Base-by-base conservation (phyloP, 768 basidiomycete species). In the Amanita molliuscula region DNA sequence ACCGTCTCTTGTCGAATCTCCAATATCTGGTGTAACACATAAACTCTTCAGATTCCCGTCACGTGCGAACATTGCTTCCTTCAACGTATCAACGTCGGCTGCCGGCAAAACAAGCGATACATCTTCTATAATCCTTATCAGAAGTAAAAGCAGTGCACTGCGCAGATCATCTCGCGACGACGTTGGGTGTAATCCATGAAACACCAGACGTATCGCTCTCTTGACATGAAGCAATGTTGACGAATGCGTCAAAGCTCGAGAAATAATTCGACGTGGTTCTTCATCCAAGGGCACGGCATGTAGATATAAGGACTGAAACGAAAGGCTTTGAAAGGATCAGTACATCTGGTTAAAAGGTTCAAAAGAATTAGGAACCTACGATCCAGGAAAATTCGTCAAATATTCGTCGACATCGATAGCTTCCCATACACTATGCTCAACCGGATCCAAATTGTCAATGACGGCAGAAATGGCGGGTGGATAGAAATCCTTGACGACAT, bases 271-370 rank as follows among this genome's bases (percentile, higher is more conserved):
- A 7, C 69, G 67, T 25, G 58, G 62, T 3, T 49, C 34, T 18
- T 56, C 58, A 23, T 70, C 61, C 3, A 42, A 45, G 4, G 71
- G 47, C 23, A 68, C 55, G 2, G 67, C 59, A 54, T 69, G 62
- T 6, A 74, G 47, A 56, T 76, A 78, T 15, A 80, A 52, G 60
- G 63, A 68, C 16, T 71, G 72, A 53, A 82, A 83, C 2, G 51
- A 29, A 20, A 61, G 29, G n/a, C 67, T 66, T 44, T 13, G 42
- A 38, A 26, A 37, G 45, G 33, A 16, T 36, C 23, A 56, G 36
- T 41, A 36, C 18, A 21, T 47, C 15, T 44, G 36, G 15, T 3
- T 16, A n/a, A 40, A 53, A 55, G 21, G 53, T 13, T 18, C 25
- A 28, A 49, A 13, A 25, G 29, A 46, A 43, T 29, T 8, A 48